phyloP scores from a whole-genome alignment of 805 yeast genomes.

The Monosporozyma yasuniensis region DNA sequence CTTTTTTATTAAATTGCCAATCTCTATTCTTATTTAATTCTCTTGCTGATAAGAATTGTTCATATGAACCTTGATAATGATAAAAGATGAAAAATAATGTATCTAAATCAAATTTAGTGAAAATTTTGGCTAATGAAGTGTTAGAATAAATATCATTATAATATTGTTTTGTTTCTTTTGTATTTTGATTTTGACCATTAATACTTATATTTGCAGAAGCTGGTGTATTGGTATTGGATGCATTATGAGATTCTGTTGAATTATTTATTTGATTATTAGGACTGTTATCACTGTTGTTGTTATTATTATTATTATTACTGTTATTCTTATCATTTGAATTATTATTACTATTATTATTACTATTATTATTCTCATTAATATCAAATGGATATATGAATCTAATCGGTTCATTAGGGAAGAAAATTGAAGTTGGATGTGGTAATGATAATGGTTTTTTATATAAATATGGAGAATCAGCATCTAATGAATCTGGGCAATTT shows the following conservation, averaged over 20 bases:
- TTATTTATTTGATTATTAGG: neutral
- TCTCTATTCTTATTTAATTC: constrained; percentile 66
- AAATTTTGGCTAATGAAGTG: constrained; percentile 44
- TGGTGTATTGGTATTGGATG: neutral
- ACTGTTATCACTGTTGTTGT: neutral
- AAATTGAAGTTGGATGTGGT: constrained; percentile 83
- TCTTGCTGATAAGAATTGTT: constrained; percentile 68
- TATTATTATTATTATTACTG: neutral
- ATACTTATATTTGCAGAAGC: constrained; percentile 8
- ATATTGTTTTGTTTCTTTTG: neutral
- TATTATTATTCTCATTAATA: neutral
- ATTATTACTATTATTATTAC: neutral
- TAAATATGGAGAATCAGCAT: constrained; percentile 67
- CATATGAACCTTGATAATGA: constrained; percentile 62
- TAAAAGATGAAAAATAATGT: constrained; percentile 90
- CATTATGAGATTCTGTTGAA: neutral
- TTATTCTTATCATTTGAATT: constrained; percentile 24
- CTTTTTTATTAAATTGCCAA: constrained; percentile 53
- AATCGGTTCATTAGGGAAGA: constrained; percentile 56
- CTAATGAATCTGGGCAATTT: constrained; percentile 89
- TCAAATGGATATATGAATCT: constrained; percentile 25
- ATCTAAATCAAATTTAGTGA: constrained; percentile 71
- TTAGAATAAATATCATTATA: constrained; percentile 25
- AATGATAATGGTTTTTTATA: constrained; percentile 59
- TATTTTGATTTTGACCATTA: constrained; percentile 1